Evolutionary conservation across 108 stramenopile species (phyloP), one percentile per base, ranked within the genome.

Genomic region (Skeletonema menzelii): DNA sequence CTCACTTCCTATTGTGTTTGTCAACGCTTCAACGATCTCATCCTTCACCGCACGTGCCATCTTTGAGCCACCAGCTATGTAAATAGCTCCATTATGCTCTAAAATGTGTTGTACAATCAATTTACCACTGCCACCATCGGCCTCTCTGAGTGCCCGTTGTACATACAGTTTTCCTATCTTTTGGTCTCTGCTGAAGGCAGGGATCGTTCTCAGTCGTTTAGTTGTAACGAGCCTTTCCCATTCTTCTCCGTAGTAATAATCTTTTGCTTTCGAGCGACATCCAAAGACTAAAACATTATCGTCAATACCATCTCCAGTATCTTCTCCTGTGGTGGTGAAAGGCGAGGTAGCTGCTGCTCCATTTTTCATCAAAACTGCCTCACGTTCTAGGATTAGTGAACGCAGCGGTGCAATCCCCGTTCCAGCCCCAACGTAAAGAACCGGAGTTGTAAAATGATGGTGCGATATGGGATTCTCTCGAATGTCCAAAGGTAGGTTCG

Each of bases 381-480:
- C 72, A 14, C 93, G 82, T 76, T 94, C 93, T 46, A 83, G 53
- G 32, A 95, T 82, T 12, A 95, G 62, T 20, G 86, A 83, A 30
- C 93, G 88, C 44, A 95, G 85, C 19, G 93, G 93, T 24, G 93
- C 93, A 37, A 95, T 79, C 12, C 93, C 93, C 6, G 93, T 95
- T 40, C 93, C 93, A 42, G 91, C 89, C 31, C 93, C 91, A 47
- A 95, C 85, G 63, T 76, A 92, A 22, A 95, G 27, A 24, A 91
- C 72, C 1, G 93, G 93, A 10, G 79, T 79, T 47, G 85, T 31
- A 59, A 89, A 89, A 37, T 34, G 75, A 30, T 58, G 20, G 14
- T 59, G 22, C 20, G 28, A 34, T 35, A 19, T 17, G 11, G 22
- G 8, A 37, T 70, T 6, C 10, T 61, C 28, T n/a, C 46, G 17